Percentiles rank a stretch among this genome's conserved stretches.
Evolutionary conservation across 2,329 filamentous ascomycete species (phyloP).

Genomic region (Penicillium fuscoglaucum): DNA sequence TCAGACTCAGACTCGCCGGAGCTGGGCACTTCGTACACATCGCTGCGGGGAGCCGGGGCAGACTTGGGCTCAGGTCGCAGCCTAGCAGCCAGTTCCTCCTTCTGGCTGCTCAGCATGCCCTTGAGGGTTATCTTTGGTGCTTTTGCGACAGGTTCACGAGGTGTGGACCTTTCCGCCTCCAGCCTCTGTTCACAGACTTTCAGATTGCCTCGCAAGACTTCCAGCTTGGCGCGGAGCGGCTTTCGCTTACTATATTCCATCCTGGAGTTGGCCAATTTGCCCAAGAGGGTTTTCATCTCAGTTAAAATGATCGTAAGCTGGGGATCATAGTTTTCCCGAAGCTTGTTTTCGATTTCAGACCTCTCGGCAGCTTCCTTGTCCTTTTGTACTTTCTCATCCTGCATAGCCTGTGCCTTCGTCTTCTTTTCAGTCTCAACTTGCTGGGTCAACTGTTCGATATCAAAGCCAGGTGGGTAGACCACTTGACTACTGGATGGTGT

Average conservation of each 20-base stretch:
- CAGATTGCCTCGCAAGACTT: not conserved
- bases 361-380: not conserved
- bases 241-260: not conserved
- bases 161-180: not conserved
- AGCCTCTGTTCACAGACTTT: conserved; percentile 3
- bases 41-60: not conserved
- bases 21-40: conserved; percentile 8
- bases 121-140: not conserved
- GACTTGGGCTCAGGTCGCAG: not conserved
- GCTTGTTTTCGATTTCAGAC: not conserved
- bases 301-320: not conserved
- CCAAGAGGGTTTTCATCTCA: not conserved
- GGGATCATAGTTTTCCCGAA: not conserved
- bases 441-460: not conserved
- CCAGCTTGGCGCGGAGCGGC: not conserved
- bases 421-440: not conserved
- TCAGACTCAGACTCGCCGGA: conserved; percentile 1
- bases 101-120: conserved; percentile 1
- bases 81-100: not conserved
- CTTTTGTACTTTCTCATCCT: not conserved
- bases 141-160: not conserved
- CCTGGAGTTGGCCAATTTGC: not conserved
- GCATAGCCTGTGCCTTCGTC: not conserved
- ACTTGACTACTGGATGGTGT: not conserved
- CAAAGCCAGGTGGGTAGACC: not conserved